A percentile compares a stretch with the other conserved stretches of the same genome.
phyloP scores from a whole-genome alignment of 2,329 filamentous ascomycete genomes.

The Helicocarpus griseus region DNA sequence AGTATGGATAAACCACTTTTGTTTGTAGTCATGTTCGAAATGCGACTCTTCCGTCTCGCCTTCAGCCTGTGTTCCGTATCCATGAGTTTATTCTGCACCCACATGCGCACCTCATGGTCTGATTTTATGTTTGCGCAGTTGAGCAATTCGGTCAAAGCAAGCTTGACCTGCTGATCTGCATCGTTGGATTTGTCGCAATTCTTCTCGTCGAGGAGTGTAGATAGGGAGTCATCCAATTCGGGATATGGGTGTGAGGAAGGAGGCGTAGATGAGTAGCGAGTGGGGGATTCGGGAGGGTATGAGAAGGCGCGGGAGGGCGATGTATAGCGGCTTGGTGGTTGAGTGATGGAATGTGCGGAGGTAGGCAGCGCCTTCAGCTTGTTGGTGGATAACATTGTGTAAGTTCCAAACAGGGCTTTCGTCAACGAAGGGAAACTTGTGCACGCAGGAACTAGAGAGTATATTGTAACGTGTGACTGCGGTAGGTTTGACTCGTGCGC shows the following conservation, averaged over 20 bases:
- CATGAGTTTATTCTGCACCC: conserved; percentile 16
- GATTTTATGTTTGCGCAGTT: conserved; percentile 13
- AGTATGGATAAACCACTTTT: background rate
- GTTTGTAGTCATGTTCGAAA: background rate
- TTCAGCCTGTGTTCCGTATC: conserved; percentile 14
- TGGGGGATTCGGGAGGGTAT: conserved; percentile 1
- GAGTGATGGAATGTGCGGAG: conserved; percentile 7
- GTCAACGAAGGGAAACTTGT: background rate
- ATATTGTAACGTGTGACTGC: background rate
- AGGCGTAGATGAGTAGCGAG: conserved; percentile 11
- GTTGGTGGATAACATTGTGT: conserved; percentile 6
- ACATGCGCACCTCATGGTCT: conserved; percentile 13
- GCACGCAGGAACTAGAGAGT: background rate
- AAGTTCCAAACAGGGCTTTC: background rate
- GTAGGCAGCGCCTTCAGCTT: conserved; percentile 6
- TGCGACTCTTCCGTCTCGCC: conserved; percentile 11
- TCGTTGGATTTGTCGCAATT: conserved; percentile 11
- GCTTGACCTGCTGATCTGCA: conserved; percentile 13
- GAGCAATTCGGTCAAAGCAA: conserved; percentile 13
- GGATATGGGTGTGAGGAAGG: conserved; percentile 6
- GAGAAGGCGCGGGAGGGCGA: conserved; percentile 2
- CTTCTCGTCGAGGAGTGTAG: conserved; percentile 3
- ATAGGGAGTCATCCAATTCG: background rate
- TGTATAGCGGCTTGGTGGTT: conserved; percentile 8
- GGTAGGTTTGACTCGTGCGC: background rate